A percentile compares a stretch with the other conserved stretches of the same genome.
phyloP scores from a whole-genome alignment of 2,329 filamentous ascomycete species.

The Sporothrix curviconia region DNA sequence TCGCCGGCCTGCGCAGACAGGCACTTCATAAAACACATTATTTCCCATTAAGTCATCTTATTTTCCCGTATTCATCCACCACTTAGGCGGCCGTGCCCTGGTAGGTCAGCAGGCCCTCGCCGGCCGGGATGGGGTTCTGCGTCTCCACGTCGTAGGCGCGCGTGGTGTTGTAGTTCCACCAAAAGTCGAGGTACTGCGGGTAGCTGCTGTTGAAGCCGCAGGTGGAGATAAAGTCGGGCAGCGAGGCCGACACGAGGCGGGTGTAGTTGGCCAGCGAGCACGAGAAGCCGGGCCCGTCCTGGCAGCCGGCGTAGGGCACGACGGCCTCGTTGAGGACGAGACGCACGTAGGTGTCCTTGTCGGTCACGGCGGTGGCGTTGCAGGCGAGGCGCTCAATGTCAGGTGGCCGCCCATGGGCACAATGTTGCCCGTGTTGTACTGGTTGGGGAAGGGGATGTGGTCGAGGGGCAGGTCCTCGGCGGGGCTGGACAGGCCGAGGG shows the following conservation, averaged over 20 bases:
- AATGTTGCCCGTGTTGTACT: conserved; percentile 29
- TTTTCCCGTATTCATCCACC: too few relatives aligned
- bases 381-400: conserved; percentile 57
- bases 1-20: too few relatives aligned
- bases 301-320: conserved; percentile 51
- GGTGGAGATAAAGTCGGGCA: conserved; percentile 16
- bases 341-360: conserved; percentile 40
- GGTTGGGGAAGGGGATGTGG: conserved; percentile 31
- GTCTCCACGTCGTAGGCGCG: conserved; percentile 10
- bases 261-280: conserved; percentile 43
- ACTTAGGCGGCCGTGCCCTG: conserved; percentile 6
- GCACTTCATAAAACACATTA: too few relatives aligned
- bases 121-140: conserved; percentile 14
- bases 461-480: conserved; percentile 37
- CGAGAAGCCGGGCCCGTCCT: conserved; percentile 47
- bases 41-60: too few relatives aligned
- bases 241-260: conserved; percentile 30
- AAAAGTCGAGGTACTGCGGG: conserved; percentile 17
- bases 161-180: conserved; percentile 19
- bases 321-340: conserved; percentile 57
- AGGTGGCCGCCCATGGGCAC: conserved; percentile 61
- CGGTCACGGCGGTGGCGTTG: conserved; percentile 13
- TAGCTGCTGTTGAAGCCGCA: conserved; percentile 15
- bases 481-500: conserved; percentile 10
- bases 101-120: conserved; percentile 11